Conservation (phyloP, 495 filamentous ascomycete genomes). For the Neurospora intermedia region DNA sequence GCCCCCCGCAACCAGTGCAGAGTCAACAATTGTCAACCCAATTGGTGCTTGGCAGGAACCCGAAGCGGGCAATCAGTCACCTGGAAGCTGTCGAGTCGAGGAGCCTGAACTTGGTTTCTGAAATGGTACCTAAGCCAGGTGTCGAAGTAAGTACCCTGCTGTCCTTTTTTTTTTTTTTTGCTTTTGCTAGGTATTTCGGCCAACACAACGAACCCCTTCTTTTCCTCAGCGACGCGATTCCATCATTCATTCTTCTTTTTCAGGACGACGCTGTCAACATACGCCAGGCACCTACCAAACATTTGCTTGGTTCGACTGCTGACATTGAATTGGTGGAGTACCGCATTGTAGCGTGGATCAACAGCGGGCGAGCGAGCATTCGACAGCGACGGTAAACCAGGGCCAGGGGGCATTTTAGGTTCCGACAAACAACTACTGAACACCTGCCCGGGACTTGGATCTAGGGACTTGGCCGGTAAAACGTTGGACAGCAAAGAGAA, state of each 20-base stretch:
- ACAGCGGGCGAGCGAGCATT: neutral
- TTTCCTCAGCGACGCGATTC: neutral
- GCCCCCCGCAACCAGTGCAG: slow-evolving; percentile 3
- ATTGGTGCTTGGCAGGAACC: neutral
- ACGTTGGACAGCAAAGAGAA: neutral
- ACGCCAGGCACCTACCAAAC: neutral
- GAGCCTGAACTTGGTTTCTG: neutral
- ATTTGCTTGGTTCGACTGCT: neutral
- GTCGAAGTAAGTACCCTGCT: neutral
- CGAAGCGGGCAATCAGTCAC: neutral
- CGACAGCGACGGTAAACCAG: neutral
- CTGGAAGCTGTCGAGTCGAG: neutral
- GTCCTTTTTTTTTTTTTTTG: neutral
- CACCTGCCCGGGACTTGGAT: too few species aligned
- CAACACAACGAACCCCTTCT: neutral
- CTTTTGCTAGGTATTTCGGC: neutral
- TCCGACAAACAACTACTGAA: neutral
- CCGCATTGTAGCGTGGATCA: neutral
- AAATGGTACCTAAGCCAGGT: neutral
- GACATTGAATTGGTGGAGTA: neutral
- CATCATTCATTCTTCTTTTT: neutral
- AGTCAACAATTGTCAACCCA: neutral
- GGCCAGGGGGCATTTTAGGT: neutral
- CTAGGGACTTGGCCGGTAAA: neutral
- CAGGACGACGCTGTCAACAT: neutral